Percentiles rank a stretch among this genome's conserved stretches.
phyloP scores from a whole-genome alignment of 164 flowering plant genomes.

The Santalum album region DNA sequence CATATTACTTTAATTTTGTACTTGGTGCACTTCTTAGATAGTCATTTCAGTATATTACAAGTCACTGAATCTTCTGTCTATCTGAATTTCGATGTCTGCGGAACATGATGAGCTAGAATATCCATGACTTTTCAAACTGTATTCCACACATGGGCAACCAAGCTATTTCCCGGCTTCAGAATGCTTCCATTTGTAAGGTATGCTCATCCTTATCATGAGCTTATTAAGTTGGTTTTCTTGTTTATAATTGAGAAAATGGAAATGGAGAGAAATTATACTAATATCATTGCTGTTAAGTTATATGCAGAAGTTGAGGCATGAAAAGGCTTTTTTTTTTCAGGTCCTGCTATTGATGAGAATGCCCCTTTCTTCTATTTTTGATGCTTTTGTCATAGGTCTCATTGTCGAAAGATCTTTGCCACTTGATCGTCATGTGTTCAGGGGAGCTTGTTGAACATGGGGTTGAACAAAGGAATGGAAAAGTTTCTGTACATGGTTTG shows the following conservation, averaged over 20 bases:
- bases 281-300: not conserved
- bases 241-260: not conserved
- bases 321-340: no score
- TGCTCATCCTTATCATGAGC: not conserved
- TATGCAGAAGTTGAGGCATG: not conserved
- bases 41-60: no score
- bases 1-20: no score
- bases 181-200: conserved; percentile 81
- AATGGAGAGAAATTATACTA: not conserved
- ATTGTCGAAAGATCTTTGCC: conserved; percentile 80
- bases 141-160: conserved; percentile 22
- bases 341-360: not conserved
- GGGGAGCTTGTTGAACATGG: conserved; percentile 43
- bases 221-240: conserved; percentile 2
- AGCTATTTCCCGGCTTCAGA: conserved; percentile 28
- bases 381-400: conserved; percentile 45
- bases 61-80: not conserved
- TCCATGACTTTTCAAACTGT: conserved; percentile 35
- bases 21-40: no score
- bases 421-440: conserved; percentile 49
- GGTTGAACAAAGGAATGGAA: conserved; percentile 19
- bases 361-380: not conserved
- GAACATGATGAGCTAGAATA: conserved; percentile 37
- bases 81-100: conserved; percentile 2
- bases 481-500: conserved; percentile 19